Conservation (phyloP, 345 rosid species). For the Angophora floribunda region DNA sequence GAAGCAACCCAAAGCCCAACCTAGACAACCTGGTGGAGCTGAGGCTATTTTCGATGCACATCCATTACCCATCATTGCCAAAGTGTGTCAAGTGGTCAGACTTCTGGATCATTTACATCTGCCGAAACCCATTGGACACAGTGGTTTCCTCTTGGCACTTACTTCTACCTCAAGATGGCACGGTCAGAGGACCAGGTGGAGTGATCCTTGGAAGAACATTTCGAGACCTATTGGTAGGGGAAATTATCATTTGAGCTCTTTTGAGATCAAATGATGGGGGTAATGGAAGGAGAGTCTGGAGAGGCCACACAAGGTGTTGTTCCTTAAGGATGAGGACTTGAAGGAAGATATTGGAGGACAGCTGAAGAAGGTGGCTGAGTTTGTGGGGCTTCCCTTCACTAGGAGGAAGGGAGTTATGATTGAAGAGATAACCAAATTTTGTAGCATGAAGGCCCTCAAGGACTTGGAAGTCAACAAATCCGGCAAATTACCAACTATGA, state of each 20-base stretch:
- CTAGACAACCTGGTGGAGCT: neutral
- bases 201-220: neutral
- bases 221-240: neutral
- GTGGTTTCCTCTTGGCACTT: neutral
- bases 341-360: neutral
- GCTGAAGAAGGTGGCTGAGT: neutral
- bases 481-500: neutral
- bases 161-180: fast-evolving
- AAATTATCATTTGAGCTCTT: neutral
- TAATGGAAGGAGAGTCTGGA: neutral
- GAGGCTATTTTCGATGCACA: neutral
- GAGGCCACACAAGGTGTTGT: neutral
- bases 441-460: neutral
- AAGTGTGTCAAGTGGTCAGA: neutral
- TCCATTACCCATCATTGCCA: neutral
- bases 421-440: neutral
- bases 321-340: neutral
- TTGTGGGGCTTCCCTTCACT: neutral
- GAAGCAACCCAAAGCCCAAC: neutral
- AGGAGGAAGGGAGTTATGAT: neutral
- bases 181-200: fast-evolving
- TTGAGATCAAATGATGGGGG: neutral
- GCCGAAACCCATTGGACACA: neutral
- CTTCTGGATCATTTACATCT: neutral
- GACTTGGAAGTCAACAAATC: neutral